phyloP scores from a whole-genome alignment of 2,329 filamentous ascomycete species.

The Arthrobotrys sinensis region DNA sequence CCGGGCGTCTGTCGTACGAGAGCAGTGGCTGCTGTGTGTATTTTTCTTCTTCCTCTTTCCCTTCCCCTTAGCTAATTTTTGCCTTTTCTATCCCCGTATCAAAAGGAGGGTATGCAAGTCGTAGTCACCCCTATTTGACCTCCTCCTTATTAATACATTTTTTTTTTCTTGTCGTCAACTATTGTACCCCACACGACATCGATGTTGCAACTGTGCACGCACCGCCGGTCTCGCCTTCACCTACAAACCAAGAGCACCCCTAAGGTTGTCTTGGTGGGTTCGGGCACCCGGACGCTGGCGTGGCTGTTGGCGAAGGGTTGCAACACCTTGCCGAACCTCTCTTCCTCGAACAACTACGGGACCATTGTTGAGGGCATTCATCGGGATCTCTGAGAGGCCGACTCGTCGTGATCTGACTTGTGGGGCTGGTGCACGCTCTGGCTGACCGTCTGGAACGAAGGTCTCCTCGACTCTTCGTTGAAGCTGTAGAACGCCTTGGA shows the following conservation, averaged over 20 bases:
- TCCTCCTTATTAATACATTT: conserved; percentile 21
- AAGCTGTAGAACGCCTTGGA: not conserved
- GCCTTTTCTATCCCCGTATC: not conserved
- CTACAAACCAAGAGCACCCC: conserved; percentile 14
- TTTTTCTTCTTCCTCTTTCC: not conserved
- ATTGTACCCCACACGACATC: conserved; percentile 19
- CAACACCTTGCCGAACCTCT: conserved; percentile 15
- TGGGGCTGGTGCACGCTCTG: conserved; percentile 10
- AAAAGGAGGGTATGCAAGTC: conserved; percentile 18
- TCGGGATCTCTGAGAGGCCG: conserved; percentile 26
- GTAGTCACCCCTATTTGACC: conserved; percentile 6
- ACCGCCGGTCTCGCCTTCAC: conserved; percentile 23
- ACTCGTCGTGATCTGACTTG: conserved; percentile 1
- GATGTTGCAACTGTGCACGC: not conserved
- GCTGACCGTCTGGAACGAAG: conserved; percentile 19
- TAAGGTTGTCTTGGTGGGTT: conserved; percentile 18
- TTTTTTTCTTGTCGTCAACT: conserved; percentile 9
- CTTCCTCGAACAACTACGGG: conserved; percentile 21
- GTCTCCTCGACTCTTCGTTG: conserved; percentile 22
- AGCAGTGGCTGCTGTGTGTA: not conserved
- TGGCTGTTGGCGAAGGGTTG: not conserved
- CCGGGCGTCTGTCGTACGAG: not conserved
- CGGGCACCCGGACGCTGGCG: conserved; percentile 23
- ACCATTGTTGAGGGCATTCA: conserved; percentile 14
- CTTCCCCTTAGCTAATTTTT: not conserved